Evolutionary conservation across 306 rosid species (phyloP), one percentile per base, ranked within the genome.

Genomic region (Fragaria iinumae): DNA sequence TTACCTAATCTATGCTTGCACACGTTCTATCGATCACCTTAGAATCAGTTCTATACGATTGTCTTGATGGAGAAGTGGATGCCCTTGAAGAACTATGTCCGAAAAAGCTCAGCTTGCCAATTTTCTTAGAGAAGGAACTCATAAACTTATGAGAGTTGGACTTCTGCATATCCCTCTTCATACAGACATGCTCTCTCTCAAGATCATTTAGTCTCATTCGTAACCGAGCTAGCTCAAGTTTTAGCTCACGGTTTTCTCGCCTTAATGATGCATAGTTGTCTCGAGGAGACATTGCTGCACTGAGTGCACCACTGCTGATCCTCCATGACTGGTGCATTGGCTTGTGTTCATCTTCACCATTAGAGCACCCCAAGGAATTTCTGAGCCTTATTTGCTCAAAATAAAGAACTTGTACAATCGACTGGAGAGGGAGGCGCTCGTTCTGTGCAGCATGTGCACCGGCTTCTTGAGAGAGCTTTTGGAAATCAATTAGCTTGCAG

Each of bases 371-470:
- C 77, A 95, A 76, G 49, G 97, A 74, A 76, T 83, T 96, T 78
- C 98, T 85, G 11, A 96, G 99, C 81, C 93, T 89, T 77, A 92
- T 68, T 81, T 96, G 99, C 86, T 96, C 99, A 67, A 91, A 92
- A 71, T 96, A 96, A 38, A 96, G 88, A 73, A 96, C 99, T 85
- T 96, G 99, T 38, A 96, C 99, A 56, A 96, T 89, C 44, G 98
- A 91, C 80, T 93, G 99, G 53, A 96, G 91, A 36, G 99, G 98
- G 45, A 96, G 97, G 10, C 98, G 97, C 82, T 96, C 99, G 16
- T 96, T 96, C 80, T 96, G 98, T 25, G 99, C 98, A n/a, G 99
- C 99, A 9, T 96, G 99, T 12, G 99, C 98, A 50, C 99, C 98
- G 0, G 99, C 99, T 83, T 96, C 99, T 62, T 85, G 97, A 39